These are phyloP conservation scores for Penicillium griseofulvum DNA, from an alignment of 2,329 filamentous ascomycete genomes.

Conservation along the genomic window DNA sequence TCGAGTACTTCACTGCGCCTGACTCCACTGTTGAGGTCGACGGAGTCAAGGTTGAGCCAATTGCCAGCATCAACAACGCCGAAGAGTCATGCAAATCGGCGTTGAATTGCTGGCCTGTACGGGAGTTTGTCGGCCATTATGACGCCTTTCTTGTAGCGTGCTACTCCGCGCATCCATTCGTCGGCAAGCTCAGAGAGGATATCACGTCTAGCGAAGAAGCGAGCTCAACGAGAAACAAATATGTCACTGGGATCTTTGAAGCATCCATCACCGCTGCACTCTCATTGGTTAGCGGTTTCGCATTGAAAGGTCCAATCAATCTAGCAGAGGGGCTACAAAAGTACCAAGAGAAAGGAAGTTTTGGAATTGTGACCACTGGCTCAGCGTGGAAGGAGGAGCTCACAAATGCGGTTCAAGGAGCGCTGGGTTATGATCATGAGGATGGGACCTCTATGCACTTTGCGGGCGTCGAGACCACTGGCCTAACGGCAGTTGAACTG, in stretches of 20 bases:
- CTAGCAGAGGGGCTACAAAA: constrained; percentile 22
- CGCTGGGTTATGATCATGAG: constrained; percentile 55
- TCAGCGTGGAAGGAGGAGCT: constrained; percentile 78
- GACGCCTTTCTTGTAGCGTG: constrained; percentile 85
- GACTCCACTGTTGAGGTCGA: constrained; percentile 30
- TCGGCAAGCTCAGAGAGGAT: constrained; percentile 56
- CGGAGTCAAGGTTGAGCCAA: constrained; percentile 46
- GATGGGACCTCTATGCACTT: constrained; percentile 53
- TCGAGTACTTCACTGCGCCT: constrained; percentile 43
- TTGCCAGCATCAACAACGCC: constrained; percentile 75
- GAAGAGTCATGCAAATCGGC: constrained; percentile 65
- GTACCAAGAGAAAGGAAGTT: constrained; percentile 49
- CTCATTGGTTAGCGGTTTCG: constrained; percentile 49
- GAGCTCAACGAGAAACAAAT: constrained; percentile 39
- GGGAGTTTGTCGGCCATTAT: constrained; percentile 47
- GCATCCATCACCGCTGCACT: constrained; percentile 68
- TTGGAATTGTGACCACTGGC: constrained; percentile 88
- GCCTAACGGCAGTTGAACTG: constrained; percentile 74
- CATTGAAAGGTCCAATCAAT: constrained; percentile 22
- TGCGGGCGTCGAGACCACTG: constrained; percentile 78
- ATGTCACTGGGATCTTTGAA: constrained; percentile 83
- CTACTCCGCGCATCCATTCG: constrained; percentile 80
- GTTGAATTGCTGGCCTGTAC: constrained; percentile 57
- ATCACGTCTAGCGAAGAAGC: constrained; percentile 28
- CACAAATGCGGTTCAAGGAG: constrained; percentile 59